phyloP scores from a whole-genome alignment of 2,329 filamentous ascomycete genomes.

The Monosporascus sp. region DNA sequence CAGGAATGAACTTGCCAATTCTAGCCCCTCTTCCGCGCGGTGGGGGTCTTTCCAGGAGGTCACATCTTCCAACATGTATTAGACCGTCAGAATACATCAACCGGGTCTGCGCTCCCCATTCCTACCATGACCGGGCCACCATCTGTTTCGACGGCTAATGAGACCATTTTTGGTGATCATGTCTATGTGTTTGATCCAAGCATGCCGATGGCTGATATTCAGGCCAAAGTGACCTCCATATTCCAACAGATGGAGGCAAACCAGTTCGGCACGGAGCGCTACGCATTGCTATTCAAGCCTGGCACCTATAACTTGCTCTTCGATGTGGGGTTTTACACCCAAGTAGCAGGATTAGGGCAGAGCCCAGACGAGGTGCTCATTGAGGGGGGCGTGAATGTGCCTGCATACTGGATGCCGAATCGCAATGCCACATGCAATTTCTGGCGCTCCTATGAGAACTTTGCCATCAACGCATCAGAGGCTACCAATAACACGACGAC shows the following conservation, averaged over 20 bases:
- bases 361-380: constrained; percentile 27
- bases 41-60: too few relatives aligned
- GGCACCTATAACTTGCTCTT: constrained; percentile 27
- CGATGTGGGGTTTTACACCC: constrained; percentile 30
- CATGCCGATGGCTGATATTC: constrained; percentile 25
- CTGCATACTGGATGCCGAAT: constrained; percentile 30
- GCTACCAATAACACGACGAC: constrained; percentile 28
- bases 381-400: constrained; percentile 28
- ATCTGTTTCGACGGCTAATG: constrained; percentile 16
- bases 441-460: constrained; percentile 29
- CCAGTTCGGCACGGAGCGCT: constrained; percentile 26
- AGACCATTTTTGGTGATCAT: constrained; percentile 26
- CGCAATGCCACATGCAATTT: constrained; percentile 31
- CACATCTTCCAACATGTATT: background rate
- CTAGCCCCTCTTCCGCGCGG: too few relatives aligned
- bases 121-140: background rate
- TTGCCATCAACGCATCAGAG: constrained; percentile 25
- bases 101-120: background rate
- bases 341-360: constrained; percentile 25
- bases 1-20: too few relatives aligned
- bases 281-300: constrained; percentile 28
- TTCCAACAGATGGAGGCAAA: constrained; percentile 30
- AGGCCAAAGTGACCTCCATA: constrained; percentile 21
- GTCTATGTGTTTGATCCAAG: constrained; percentile 26
- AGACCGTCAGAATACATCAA: background rate